Evolutionary conservation across 2,329 filamentous ascomycete genomes (phyloP).

Genomic region (Sporothrix curviconia): DNA sequence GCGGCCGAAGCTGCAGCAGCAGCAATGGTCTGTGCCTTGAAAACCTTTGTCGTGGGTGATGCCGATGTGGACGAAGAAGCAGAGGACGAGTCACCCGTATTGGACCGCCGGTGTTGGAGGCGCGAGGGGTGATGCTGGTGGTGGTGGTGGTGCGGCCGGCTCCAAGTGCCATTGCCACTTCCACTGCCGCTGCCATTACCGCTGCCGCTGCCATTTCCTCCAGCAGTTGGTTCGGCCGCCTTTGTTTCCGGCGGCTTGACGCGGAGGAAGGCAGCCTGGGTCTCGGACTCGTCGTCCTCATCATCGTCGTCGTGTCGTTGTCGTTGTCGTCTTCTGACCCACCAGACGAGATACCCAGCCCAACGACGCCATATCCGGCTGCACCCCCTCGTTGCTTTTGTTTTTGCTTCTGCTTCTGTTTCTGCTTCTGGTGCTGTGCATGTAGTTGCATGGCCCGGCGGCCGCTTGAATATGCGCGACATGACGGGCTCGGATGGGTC

Average conservation of each 20-base stretch:
- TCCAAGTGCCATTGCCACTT: slow-evolving; percentile 15
- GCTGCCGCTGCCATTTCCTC: slow-evolving; percentile 11
- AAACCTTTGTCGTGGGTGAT: slow-evolving; percentile 11
- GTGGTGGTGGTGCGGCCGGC: neutral
- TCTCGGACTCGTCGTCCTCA: slow-evolving; percentile 47
- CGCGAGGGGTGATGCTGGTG: neutral
- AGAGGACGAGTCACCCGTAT: neutral
- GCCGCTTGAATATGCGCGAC: slow-evolving; percentile 54
- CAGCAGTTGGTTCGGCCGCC: slow-evolving; percentile 16
- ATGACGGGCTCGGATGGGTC: slow-evolving; percentile 45
- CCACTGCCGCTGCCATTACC: slow-evolving; percentile 27
- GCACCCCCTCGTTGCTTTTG: slow-evolving; percentile 25
- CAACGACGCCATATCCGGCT: slow-evolving; percentile 1
- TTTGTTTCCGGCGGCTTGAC: slow-evolving; percentile 29
- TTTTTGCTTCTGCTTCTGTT: slow-evolving; percentile 2
- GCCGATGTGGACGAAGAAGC: slow-evolving; percentile 15
- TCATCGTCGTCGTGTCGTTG: neutral
- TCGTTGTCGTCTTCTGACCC: too few species aligned
- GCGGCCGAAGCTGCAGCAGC: neutral
- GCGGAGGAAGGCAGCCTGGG: slow-evolving; percentile 50
- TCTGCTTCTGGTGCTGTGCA: too few species aligned
- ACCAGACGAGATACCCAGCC: too few species aligned
- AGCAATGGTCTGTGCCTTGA: slow-evolving; percentile 2
- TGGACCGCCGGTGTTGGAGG: neutral
- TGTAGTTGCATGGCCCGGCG: slow-evolving; percentile 39